Evolutionary conservation across 2,329 filamentous ascomycete genomes (phyloP), one percentile per base, ranked within the genome.

Genomic region (Albophoma yamanashiensis): DNA sequence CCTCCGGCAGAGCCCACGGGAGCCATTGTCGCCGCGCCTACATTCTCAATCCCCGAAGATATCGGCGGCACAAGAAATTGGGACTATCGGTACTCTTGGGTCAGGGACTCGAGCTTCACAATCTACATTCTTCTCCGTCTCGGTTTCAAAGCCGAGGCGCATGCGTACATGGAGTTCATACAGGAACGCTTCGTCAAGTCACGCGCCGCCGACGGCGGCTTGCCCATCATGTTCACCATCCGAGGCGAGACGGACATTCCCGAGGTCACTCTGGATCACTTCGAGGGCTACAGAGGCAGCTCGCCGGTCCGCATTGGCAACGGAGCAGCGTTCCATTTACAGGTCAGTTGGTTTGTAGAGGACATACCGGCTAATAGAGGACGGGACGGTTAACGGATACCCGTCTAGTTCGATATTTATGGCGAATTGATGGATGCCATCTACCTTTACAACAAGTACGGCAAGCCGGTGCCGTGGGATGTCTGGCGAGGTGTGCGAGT

Each of bases 171-270:
- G 80, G 80, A 82, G 59, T 92, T 91, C 69, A 91, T 92, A 64
- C 89, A 83, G 72, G 83, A 89, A 64, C 82, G 88, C 12, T 84
- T 92, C 62, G 76, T 82, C 39, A 79, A 83, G 62, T 85, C 85
- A 1, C 79, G 83, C n/a, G 76, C 76, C 9, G 69, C 79, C 1
- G 82, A 86, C 57, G 83, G 84, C 38, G 84, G 82, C 0, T 73
- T 92, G 42, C 89, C 89, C 15, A 89, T 92, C 68, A 92, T 92
- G 89, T 91, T 92, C 69, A 89, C 86, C 47, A 91, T 92, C 64
- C 80, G 84, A 31, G 89, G 89, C 55, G 85, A 85, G 53, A 91
- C 87, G 1, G 85, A 91, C 45, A 89, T 92, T 43, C 87, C 88
- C 0, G 89, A 91, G 72, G 67, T 79, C 42, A 87, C 89, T 63